phyloP scores from a whole-genome alignment of 1,284 basidiomycete species.

The Cystobasidium slooffiae region DNA sequence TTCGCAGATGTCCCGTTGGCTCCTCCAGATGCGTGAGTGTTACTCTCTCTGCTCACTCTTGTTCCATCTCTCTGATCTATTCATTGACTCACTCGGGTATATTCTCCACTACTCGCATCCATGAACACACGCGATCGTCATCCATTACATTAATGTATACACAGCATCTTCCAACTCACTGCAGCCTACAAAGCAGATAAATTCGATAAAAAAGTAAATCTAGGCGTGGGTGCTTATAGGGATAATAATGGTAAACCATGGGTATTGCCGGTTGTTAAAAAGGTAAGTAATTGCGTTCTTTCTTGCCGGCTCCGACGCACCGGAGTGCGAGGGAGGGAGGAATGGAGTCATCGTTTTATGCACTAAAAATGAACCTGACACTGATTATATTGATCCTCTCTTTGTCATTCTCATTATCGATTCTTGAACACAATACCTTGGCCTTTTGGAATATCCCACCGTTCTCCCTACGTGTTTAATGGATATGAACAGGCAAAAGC shows the following conservation, averaged over 20 bases:
- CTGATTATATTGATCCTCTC: too few relatives aligned
- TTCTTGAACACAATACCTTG: too few relatives aligned
- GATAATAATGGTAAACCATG: conserved; percentile 84
- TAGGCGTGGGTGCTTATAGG: conserved; percentile 87
- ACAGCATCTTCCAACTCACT: conserved; percentile 82
- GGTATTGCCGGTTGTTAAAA: conserved; percentile 88
- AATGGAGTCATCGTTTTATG: too few relatives aligned
- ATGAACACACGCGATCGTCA: neutral
- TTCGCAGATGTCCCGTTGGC: conserved; percentile 42
- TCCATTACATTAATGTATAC: neutral
- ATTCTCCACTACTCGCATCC: neutral
- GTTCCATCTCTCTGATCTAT: neutral
- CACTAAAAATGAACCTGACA: too few relatives aligned
- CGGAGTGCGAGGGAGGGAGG: too few relatives aligned
- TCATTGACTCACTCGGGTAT: neutral
- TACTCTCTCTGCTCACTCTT: neutral
- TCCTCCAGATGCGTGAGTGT: conserved; percentile 41
- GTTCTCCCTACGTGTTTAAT: too few relatives aligned
- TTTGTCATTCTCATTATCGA: too few relatives aligned
- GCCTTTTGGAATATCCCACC: too few relatives aligned
- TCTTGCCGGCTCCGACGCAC: neutral
- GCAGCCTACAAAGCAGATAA: conserved; percentile 83
- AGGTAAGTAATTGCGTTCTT: conserved; percentile 66
- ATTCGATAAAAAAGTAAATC: conserved; percentile 81
- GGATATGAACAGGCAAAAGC: conserved; percentile 85